Evolutionary conservation across 805 yeast genomes (phyloP).

Genomic region (Brettanomyces custersianus): DNA sequence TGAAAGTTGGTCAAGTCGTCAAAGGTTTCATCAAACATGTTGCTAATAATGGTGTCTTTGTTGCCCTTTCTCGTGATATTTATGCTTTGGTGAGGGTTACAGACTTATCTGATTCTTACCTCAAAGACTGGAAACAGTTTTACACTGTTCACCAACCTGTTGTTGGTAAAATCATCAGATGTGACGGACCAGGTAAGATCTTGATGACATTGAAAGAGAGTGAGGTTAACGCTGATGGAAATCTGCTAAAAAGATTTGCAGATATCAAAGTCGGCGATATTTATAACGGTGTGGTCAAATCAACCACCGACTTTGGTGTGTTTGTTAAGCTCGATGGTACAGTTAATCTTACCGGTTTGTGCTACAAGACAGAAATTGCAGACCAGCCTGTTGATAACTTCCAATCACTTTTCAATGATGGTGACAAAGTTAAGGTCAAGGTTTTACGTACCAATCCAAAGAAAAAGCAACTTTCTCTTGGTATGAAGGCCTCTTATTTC

Average conservation of each 20-base stretch:
- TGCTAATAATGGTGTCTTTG: constrained; percentile 68
- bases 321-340: constrained; percentile 77
- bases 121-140: constrained; percentile 82
- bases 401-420: constrained; percentile 65
- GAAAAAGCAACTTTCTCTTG: constrained; percentile 74
- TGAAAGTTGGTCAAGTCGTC: constrained; percentile 63
- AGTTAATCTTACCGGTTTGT: constrained; percentile 69
- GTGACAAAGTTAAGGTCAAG: constrained; percentile 86
- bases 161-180: constrained; percentile 58
- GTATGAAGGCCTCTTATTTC: constrained; percentile 93
- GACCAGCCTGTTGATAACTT: constrained; percentile 54
- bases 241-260: constrained; percentile 48
- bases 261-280: constrained; percentile 65
- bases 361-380: constrained; percentile 79
- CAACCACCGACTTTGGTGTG: constrained; percentile 83
- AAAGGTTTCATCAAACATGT: constrained; percentile 75
- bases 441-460: constrained; percentile 51
- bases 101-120: constrained; percentile 71
- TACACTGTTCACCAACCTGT: constrained; percentile 67
- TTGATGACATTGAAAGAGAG: constrained; percentile 74
- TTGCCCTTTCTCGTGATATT: constrained; percentile 60
- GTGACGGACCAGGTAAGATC: constrained; percentile 54
- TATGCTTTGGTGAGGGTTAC: constrained; percentile 75
- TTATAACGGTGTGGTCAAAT: constrained; percentile 69
- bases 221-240: constrained; percentile 64